Base-by-base conservation (phyloP, 2,329 filamentous ascomycete genomes). In the Hypoxylon sp. region DNA sequence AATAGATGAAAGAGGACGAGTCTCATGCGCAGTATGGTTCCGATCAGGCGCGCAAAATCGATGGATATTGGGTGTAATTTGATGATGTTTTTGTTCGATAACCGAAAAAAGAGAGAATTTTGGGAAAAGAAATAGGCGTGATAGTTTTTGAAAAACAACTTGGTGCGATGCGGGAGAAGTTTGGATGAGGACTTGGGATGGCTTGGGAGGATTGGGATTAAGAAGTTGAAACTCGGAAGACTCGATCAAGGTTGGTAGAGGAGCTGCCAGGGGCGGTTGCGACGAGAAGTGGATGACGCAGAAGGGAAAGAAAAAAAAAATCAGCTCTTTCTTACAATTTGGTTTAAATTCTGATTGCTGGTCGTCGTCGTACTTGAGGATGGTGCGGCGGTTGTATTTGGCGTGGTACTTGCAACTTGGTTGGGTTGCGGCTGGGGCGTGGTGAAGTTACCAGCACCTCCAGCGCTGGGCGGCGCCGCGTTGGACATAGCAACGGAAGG, bases 291-390 rank as follows among this genome's bases (percentile, higher is more conserved):
- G 46, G 29, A 26, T 22, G 31, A 35, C 29, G 37, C 6, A 44
- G 47, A 39, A 63, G 31, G 14, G n/a, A n/a, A n/a, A n/a, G n/a
- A n/a, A n/a, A n/a, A 39, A 37, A 51, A 3, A 60, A 42, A 52
- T 44, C n/a, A 57, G 44, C 24, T 57, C 33, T 11, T 47, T 83
- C 94, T 87, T 87, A 98, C 95, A 81, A 98, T 98, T 74, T 97
- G 94, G 76, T 98, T 98, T 1, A 98, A 81, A 77, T 98, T 97
- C 76, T 97, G 93, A 70, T 95, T 94, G 1, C 92, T 94, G 81
- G 94, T 90, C 9, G 82, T 79, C 1, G 81, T 69, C 31, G 78
- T 68, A 4, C 80, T 72, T 17, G 82, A 76, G 10, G 74, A 46
- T 26, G 72, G 68, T 5, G 72, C 8, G 26, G 53, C n/a, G 3